A percentile compares a stretch with the other conserved stretches of the same genome.
phyloP scores from a whole-genome alignment of 208 protist species.

The Trypanosoma mega region DNA sequence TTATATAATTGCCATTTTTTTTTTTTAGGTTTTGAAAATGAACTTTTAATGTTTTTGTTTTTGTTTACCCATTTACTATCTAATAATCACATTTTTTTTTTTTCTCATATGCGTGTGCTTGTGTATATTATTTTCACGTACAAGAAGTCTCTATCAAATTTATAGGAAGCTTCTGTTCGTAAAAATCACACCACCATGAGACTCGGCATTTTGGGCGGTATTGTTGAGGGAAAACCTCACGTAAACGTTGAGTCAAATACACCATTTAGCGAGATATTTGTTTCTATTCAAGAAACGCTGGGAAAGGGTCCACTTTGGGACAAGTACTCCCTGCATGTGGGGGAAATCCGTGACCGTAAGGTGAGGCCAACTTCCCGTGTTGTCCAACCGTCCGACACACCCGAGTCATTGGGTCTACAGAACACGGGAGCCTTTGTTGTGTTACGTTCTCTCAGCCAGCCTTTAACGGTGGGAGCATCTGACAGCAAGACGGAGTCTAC shows the following conservation, averaged over 20 bases:
- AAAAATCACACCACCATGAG: conserved; percentile 35
- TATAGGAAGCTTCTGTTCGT: too few relatives aligned
- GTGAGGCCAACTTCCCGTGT: conserved; percentile 25
- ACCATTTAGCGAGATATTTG: conserved; percentile 49
- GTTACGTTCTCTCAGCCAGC: conserved; percentile 3
- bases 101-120: too few relatives aligned
- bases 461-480: not conserved
- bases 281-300: conserved; percentile 44
- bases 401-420: conserved; percentile 18
- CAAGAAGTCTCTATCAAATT: too few relatives aligned
- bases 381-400: conserved; percentile 28
- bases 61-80: too few relatives aligned
- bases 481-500: too few relatives aligned
- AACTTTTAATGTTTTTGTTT: too few relatives aligned
- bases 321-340: conserved; percentile 36
- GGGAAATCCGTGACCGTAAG: conserved; percentile 13
- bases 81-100: too few relatives aligned
- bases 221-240: conserved; percentile 31
- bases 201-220: conserved; percentile 47
- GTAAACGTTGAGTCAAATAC: conserved; percentile 46
- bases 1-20: too few relatives aligned
- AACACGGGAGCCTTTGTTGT: conserved; percentile 15
- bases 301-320: conserved; percentile 37
- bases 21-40: too few relatives aligned
- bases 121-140: too few relatives aligned